Conservation (phyloP, 257 asterid species). For the Paulownia fortunei region DNA sequence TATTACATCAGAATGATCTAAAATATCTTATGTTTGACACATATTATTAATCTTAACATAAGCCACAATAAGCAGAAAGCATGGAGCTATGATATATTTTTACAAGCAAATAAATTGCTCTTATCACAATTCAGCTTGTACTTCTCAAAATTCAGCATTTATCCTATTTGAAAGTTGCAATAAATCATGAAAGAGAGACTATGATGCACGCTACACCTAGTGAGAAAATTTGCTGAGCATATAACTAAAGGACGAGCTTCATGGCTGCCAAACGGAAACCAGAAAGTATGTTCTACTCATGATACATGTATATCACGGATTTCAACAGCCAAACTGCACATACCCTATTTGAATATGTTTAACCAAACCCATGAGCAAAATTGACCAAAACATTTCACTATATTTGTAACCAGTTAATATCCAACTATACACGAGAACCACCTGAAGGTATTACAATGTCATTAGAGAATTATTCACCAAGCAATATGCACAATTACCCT, state of each 20-base stretch:
- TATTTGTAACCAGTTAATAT: not conserved
- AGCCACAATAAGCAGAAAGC: too few species aligned
- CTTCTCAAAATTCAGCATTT: not conserved
- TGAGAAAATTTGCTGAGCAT: not conserved
- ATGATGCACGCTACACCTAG: not conserved
- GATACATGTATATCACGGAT: not conserved
- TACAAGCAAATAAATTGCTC: too few species aligned
- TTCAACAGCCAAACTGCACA: conserved; percentile 3
- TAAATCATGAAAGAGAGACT: not conserved
- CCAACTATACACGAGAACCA: not conserved
- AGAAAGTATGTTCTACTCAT: not conserved
- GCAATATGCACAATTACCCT: not conserved
- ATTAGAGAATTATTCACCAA: conserved; percentile 14
- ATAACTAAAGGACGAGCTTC: not conserved
- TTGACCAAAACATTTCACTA: not conserved
- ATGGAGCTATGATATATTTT: too few species aligned
- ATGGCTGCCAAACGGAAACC: not conserved
- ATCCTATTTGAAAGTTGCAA: not conserved
- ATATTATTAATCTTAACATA: too few species aligned
- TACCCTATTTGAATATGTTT: not conserved
- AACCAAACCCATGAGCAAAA: not conserved
- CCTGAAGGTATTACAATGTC: not conserved
- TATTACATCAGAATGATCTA: too few species aligned
- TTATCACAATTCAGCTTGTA: too few species aligned
- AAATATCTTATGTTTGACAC: too few species aligned